These are phyloP conservation scores for Akanthomyces lecanii DNA, from an alignment of 2,329 filamentous ascomycete genomes.

Conservation along the genomic window DNA sequence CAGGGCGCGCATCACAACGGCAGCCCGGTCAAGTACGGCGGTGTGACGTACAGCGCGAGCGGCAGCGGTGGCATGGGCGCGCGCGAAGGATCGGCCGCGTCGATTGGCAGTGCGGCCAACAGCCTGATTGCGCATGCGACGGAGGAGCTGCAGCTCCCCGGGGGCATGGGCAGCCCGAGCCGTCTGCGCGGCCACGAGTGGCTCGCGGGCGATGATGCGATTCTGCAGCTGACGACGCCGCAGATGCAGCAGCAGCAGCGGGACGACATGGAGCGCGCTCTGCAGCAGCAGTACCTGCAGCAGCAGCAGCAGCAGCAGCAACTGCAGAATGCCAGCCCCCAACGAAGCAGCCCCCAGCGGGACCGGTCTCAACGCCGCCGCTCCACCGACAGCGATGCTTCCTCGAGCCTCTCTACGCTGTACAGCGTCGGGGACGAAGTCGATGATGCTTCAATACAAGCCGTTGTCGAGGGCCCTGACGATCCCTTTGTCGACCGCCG, in stretches of 20 bases:
- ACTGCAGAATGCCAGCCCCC: constrained; percentile 16
- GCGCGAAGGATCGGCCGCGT: constrained; percentile 33
- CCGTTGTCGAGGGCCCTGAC: constrained; percentile 12
- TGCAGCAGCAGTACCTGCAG: neutral
- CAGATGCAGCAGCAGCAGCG: neutral
- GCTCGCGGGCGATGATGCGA: constrained; percentile 20
- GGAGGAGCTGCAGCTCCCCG: constrained; percentile 32
- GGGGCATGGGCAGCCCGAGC: constrained; percentile 42
- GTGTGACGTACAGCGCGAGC: no score
- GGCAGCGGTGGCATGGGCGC: neutral
- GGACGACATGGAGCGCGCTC: neutral
- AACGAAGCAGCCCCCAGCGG: constrained; percentile 17
- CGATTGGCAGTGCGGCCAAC: constrained; percentile 34
- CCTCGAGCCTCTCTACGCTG: constrained; percentile 52
- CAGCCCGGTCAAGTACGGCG: no score
- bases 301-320: constrained; percentile 19
- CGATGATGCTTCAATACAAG: constrained; percentile 23
- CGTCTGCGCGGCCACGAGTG: constrained; percentile 30
- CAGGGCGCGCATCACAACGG: neutral
- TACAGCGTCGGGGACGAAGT: constrained; percentile 45
- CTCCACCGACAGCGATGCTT: constrained; percentile 42
- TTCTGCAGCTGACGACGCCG: neutral
- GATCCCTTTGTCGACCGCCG: constrained; percentile 32
- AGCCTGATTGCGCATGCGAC: constrained; percentile 38
- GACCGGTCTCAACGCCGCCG: constrained; percentile 20